Conservation (phyloP, 345 rosid species). For the Rhodamnia rubescens region DNA sequence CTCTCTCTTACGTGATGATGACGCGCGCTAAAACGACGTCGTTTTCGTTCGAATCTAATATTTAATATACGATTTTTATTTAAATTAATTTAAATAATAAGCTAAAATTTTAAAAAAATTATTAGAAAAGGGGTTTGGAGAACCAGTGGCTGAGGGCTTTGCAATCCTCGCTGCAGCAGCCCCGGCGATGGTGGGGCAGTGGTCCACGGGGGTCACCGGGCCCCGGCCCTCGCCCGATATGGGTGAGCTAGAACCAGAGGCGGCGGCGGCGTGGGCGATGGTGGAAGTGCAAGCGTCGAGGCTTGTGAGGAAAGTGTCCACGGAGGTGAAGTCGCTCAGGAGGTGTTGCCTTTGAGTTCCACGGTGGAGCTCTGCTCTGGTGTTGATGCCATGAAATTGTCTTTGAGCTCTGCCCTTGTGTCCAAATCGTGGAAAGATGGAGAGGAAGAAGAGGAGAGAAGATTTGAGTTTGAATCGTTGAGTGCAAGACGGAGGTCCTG, state of each 20-base stretch:
- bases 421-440: background rate
- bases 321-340: conserved; percentile 33
- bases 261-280: background rate
- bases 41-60: too few species aligned
- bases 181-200: too few species aligned
- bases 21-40: background rate
- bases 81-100: too few species aligned
- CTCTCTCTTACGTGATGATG: background rate
- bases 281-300: background rate
- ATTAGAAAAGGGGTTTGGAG: too few species aligned
- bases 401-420: background rate
- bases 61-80: too few species aligned
- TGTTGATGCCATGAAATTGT: background rate
- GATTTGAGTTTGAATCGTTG: too few species aligned
- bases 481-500: too few species aligned
- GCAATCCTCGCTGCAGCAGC: too few species aligned
- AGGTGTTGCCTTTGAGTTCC: conserved; percentile 54
- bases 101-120: too few species aligned
- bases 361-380: conserved; percentile 12
- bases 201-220: too few species aligned
- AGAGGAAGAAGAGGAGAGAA: background rate
- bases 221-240: too few species aligned
- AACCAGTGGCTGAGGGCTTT: too few species aligned
- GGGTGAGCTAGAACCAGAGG: background rate
- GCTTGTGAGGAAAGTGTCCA: conserved; percentile 14